Base-by-base conservation (phyloP, 345 rosid genomes). In the Brassica juncea region DNA sequence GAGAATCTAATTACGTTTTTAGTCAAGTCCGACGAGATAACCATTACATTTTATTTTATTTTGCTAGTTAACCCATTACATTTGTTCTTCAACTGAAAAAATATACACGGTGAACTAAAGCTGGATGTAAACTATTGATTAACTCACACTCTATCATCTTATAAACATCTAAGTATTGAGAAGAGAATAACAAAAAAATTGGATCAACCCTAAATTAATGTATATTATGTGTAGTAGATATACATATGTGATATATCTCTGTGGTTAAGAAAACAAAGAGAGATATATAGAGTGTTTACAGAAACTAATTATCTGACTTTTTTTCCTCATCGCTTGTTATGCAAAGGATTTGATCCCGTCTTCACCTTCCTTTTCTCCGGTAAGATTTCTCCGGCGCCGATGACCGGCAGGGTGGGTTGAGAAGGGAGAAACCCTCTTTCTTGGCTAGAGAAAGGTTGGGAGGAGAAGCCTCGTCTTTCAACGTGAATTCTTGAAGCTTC, bases 341-440 rank as follows among this genome's bases (percentile, higher is more conserved):
- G 82, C 39, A 79, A 68, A 59, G 82, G 82, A 11, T 79, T 79
- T 15, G 82, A 67, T 32, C 82, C 82, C 1, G 82, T 79, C 58
- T 73, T 79, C 7, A 79, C 82, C 77, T 79, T 79, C 42, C 82
- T 42, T 79, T 79, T 79, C 69, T 73, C 82, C 55, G 82, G 70
- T n/a, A 67, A 7, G 6, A 73, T 67, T 23, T 73, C 73, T 4
- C 70, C 78, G 69, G 68, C 70, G 42, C n/a, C 70, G 42, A 47
- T 3, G 12, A 67, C 70, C 6, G 70, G 70, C 3, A 25, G 1
- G 8, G 77, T 78, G 1, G 55, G 27, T n/a, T 44, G 73, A 42
- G 73, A 66, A 66, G 82, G 82, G 14, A 59, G 44, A 60, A 79
- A 73, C 4, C 5, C 82, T 60, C 78, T 79, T 15, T 67, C 34